Evolutionary conservation across 345 rosid species (phyloP), one percentile per base, ranked within the genome.

Genomic region (Camelina neglecta): DNA sequence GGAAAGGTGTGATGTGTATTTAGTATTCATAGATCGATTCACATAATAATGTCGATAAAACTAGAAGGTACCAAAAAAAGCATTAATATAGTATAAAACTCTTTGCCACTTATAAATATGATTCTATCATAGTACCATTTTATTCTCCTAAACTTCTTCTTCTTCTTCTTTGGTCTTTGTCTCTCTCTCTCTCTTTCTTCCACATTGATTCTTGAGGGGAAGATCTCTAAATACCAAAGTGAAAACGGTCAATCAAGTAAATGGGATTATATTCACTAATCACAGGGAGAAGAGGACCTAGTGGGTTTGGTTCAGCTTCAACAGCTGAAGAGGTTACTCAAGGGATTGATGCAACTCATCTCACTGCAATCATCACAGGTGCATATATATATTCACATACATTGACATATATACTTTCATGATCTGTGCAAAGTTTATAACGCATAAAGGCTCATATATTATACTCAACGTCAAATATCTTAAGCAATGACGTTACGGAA

Each of bases 241-340:
- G 33, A 7, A 11, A 39, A 65, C 61, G 16, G 16, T 47, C 20
- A 29, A 33, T 6, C 44, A 33, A 55, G 45, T 31, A 58, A 47
- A 82, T 85, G 88, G 86, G 85, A 8, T 42, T 92, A 54, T 66
- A 83, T n/a, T 82, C 96, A 1, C 76, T 87, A 85, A 81, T 86
- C 20, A 95, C 97, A 1, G 99, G 97, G 45, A 55, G 79, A 75
- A 86, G 80, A 26, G 97, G 99, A 24, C 85, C 84, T 5, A 92
- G 97, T 64, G 99, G 99, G 63, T 95, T 90, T 79, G 99, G 99
- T 75, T 95, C 99, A 0, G 85, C 88, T 51, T 85, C 97, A 31
- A 89, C 97, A 9, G 97, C 97, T 2, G 93, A 95, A 77, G 77
- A 89, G 38, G 97, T 92, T 62, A 85, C 99, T 11, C 36, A 80